Percentiles rank a stretch among this genome's conserved stretches.
These are phyloP conservation scores for Chaetomiaceae sp. DNA, from an alignment of 2,329 filamentous ascomycete species.

Conservation along the genomic window DNA sequence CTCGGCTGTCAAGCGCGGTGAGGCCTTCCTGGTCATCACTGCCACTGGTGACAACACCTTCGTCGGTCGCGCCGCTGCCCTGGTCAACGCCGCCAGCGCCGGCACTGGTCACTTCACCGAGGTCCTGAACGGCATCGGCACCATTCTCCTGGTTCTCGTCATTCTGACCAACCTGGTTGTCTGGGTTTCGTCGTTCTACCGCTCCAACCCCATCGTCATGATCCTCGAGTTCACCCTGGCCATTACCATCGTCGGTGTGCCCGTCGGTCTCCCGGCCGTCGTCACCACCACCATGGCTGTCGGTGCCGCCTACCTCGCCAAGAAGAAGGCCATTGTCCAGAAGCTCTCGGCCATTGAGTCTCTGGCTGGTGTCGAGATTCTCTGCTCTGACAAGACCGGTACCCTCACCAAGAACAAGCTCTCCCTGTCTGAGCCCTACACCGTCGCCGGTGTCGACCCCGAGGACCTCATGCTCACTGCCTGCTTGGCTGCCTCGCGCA, in stretches of 20 bases:
- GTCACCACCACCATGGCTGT: constrained; percentile 95
- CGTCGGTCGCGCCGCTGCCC: constrained; percentile 80
- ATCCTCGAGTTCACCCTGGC: constrained; percentile 84
- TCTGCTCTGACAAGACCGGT: constrained; percentile 92
- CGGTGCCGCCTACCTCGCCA: constrained; percentile 84
- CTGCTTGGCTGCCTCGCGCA: constrained; percentile 82
- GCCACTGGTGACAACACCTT: constrained; percentile 86
- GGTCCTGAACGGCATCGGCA: constrained; percentile 83
- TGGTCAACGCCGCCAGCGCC: constrained; percentile 71
- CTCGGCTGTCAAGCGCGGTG: constrained; percentile 85
- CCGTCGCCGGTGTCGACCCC: constrained; percentile 73
- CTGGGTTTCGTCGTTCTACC: constrained; percentile 85
- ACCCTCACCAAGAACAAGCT: constrained; percentile 94
- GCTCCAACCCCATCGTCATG: constrained; percentile 71
- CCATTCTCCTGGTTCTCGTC: constrained; percentile 73
- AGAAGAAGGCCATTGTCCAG: constrained; percentile 90
- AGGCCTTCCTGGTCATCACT: constrained; percentile 77
- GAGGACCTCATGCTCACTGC: constrained; percentile 91
- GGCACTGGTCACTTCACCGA: constrained; percentile 86
- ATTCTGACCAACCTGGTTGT: constrained; percentile 75
- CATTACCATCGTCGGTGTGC: constrained; percentile 88
- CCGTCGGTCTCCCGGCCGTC: constrained; percentile 87
- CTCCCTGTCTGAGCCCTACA: constrained; percentile 79
- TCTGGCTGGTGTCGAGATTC: constrained; percentile 85
- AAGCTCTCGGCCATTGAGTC: constrained; percentile 91